Conservation (phyloP, 805 yeast genomes). For the Ogataea zsoltii region DNA sequence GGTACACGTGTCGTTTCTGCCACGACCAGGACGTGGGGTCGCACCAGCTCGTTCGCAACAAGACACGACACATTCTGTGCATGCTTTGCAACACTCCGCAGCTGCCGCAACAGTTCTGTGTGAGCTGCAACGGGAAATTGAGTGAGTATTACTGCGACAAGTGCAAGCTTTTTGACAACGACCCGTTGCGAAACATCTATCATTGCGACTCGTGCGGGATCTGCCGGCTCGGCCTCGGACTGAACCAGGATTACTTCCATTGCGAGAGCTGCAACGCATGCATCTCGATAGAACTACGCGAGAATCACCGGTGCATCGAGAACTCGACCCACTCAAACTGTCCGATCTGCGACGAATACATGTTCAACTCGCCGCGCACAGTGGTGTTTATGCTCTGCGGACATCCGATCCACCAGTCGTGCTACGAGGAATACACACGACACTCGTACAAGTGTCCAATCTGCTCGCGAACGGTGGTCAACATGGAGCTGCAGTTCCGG, state of each 20-base stretch:
- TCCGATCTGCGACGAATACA: slow-evolving; percentile 88
- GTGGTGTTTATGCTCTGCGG: slow-evolving; percentile 95
- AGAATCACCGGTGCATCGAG: slow-evolving; percentile 81
- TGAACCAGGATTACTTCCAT: slow-evolving; percentile 88
- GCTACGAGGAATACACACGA: slow-evolving; percentile 79
- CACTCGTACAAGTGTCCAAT: slow-evolving; percentile 90
- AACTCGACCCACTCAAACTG: slow-evolving; percentile 89
- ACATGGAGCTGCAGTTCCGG: slow-evolving; percentile 87
- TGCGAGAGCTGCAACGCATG: slow-evolving; percentile 90
- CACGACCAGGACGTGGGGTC: slow-evolving; percentile 61
- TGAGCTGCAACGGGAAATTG: slow-evolving; percentile 62
- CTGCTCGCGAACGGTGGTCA: slow-evolving; percentile 79
- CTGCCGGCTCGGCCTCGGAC: slow-evolving; percentile 85
- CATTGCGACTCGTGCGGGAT: slow-evolving; percentile 94
- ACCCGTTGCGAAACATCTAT: slow-evolving; percentile 74
- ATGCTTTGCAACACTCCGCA: slow-evolving; percentile 80
- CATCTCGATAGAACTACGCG: slow-evolving; percentile 72
- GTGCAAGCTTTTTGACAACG: slow-evolving; percentile 84
- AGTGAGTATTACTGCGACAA: slow-evolving; percentile 75
- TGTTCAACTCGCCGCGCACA: slow-evolving; percentile 78
- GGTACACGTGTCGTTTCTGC: slow-evolving; percentile 84
- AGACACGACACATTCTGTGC: slow-evolving; percentile 72
- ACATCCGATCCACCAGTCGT: slow-evolving; percentile 85
- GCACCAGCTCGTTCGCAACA: slow-evolving; percentile 61
- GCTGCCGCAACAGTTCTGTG: slow-evolving; percentile 67